Evolutionary conservation across 495 filamentous ascomycete species (phyloP).

Genomic region (Tuber indicum): DNA sequence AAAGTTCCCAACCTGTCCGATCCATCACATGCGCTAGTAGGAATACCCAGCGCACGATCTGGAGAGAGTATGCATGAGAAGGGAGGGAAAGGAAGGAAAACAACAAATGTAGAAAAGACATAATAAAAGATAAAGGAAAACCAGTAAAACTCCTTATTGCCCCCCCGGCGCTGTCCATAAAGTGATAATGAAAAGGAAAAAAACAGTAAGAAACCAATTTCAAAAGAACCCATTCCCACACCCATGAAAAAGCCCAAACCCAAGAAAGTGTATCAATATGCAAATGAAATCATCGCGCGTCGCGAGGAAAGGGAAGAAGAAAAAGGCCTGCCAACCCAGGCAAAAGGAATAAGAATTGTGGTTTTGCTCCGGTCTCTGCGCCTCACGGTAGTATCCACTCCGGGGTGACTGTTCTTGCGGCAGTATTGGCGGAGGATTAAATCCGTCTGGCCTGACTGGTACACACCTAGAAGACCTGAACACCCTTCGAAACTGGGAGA

Average conservation of each 20-base stretch:
- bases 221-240: constrained; percentile 19
- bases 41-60: constrained; percentile 8
- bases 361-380: not conserved
- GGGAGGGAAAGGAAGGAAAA: constrained; percentile 23
- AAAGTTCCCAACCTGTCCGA: constrained; percentile 13
- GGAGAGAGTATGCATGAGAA: constrained; percentile 14
- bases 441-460: not conserved
- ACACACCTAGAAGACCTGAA: constrained; percentile 35
- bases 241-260: constrained; percentile 13
- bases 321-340: not conserved
- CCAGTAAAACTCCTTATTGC: constrained; percentile 33
- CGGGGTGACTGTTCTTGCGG: not conserved
- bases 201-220: constrained; percentile 10
- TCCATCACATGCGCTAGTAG: constrained; percentile 10
- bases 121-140: constrained; percentile 20
- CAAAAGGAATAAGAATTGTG: not conserved
- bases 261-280: constrained; percentile 20
- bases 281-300: constrained; percentile 19
- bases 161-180: constrained; percentile 26
- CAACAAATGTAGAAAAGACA: constrained; percentile 32
- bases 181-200: constrained; percentile 7
- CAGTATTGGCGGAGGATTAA: not conserved
- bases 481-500: constrained; percentile 28
- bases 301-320: not conserved
- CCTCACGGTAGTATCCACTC: not conserved